phyloP scores from a whole-genome alignment of 2,329 filamentous ascomycete species.

The Colletotrichum falcatum region DNA sequence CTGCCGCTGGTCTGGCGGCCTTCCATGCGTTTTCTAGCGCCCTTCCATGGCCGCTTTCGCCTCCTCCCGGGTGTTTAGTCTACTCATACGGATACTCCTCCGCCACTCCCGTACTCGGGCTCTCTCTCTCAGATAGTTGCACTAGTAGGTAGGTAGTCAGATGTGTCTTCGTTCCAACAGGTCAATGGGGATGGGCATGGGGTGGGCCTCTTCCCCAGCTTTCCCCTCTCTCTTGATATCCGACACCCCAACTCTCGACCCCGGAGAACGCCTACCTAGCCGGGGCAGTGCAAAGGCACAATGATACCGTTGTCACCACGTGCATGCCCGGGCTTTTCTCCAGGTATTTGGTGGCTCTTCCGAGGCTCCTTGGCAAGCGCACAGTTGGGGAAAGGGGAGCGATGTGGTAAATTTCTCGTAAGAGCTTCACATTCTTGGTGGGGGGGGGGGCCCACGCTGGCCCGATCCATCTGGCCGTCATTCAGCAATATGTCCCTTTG shows the following conservation, averaged over 20 bases:
- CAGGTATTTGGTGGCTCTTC: neutral
- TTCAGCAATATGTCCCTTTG: conserved; percentile 14
- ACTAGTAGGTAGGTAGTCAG: too few relatives aligned
- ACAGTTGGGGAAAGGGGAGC: conserved; percentile 27
- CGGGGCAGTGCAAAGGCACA: conserved; percentile 20
- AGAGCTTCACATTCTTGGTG: conserved; percentile 22
- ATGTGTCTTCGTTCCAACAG: neutral
- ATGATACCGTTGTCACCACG: conserved; percentile 6
- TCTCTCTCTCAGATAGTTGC: neutral
- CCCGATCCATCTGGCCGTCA: too few relatives aligned
- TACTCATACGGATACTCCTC: neutral
- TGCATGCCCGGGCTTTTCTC: neutral
- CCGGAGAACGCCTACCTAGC: conserved; percentile 1
- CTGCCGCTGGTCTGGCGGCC: conserved; percentile 1
- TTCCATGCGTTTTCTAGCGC: conserved; percentile 38
- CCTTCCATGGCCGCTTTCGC: conserved; percentile 24
- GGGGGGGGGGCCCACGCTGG: conserved; percentile 13
- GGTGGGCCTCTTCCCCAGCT: conserved; percentile 6
- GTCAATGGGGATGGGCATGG: neutral
- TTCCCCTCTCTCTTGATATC: conserved; percentile 1
- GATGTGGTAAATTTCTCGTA: conserved; percentile 33
- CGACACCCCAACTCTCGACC: neutral
- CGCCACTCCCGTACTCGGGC: too few relatives aligned
- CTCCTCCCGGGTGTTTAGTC: neutral
- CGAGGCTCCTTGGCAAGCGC: neutral